Evolutionary conservation across 768 basidiomycete genomes (phyloP).

Genomic region (Pseudohyphozyma bogoriensis): DNA sequence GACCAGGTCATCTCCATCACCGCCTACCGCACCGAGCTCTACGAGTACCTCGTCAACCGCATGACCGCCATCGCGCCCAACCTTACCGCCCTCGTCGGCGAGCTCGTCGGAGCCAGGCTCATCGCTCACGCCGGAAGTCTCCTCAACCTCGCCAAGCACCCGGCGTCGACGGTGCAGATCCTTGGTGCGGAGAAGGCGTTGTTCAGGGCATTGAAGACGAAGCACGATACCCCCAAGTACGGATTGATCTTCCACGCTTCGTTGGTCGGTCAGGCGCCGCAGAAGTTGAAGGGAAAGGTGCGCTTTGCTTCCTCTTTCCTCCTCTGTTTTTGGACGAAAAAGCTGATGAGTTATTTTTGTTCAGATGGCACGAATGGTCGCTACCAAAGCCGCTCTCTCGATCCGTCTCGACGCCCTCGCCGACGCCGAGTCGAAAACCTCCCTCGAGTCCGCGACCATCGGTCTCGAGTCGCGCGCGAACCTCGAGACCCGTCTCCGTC

Average conservation of each 20-base stretch:
- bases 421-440: conserved; percentile 77
- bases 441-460: conserved; percentile 62
- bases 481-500: conserved; percentile 83
- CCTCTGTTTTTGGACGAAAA: neutral
- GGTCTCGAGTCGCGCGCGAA: conserved; percentile 90
- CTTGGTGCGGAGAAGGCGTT: conserved; percentile 46
- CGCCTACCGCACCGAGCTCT: conserved; percentile 83
- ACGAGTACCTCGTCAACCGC: conserved; percentile 91
- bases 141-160: conserved; percentile 44
- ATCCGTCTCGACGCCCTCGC: conserved; percentile 96
- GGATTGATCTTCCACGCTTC: conserved; percentile 99
- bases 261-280: conserved; percentile 90
- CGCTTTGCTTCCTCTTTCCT: conserved; percentile 20
- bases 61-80: conserved; percentile 99
- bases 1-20: conserved; percentile 98
- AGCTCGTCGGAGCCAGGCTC: conserved; percentile 63
- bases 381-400: conserved; percentile 92
- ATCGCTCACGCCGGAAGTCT: conserved; percentile 50
- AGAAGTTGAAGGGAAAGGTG: conserved; percentile 94
- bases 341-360: neutral
- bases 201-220: conserved; percentile 45
- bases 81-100: conserved; percentile 72
- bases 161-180: conserved; percentile 46
- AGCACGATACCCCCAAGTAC: conserved; percentile 62
- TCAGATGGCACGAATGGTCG: conserved; percentile 99